Base-by-base conservation (phyloP, 176 grass and related monocot species). In the Ampelocalamus luodianensis region DNA sequence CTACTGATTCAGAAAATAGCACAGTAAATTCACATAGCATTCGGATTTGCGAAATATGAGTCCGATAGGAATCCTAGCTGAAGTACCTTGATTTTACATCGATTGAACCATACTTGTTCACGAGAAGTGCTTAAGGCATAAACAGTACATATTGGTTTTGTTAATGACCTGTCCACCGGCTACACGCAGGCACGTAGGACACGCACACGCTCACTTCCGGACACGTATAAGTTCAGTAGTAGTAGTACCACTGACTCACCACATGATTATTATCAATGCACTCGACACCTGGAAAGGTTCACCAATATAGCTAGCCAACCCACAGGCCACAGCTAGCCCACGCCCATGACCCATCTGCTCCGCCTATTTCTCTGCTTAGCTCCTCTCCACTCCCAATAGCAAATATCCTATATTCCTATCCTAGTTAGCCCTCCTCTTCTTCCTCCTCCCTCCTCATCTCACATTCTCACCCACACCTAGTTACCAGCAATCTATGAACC, bases 221-320 rank as follows among this genome's bases (percentile, higher is more conserved):
- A 79, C 67, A 71, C 68, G 12, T 16, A 62, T 65, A 26, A 72
- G 50, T 71, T 63, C 27, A 29, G 29, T 29, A 29, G 29, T 29
- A 51, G 7, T 54, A 26, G 34, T 27, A 24, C 36, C 38, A 65
- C 75, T 22, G 39, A 67, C n/a, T 78, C 65, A 60, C 24, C 65
- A 71, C 81, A 88, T 66, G 74, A 84, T 65, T 36, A 73, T 37
- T 58, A 63, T 88, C 46, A 66, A 73, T 84, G 58, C 75, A 72
- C 80, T 71, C 20, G 58, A 72, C 66, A 72, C 55, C 56, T 72
- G 54, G 50, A 68, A 32, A 65, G 44, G 3, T 53, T 62, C 64
- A 44, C 63, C 64, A 55, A n/a, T 34, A 45, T 24, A 9, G 27
- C 78, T 53, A 67, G 17, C 55, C 27, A 48, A 50, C 44, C 29